These are phyloP conservation scores for Trichoderma sp. DNA, from an alignment of 2,329 filamentous ascomycete species.

Conservation along the genomic window DNA sequence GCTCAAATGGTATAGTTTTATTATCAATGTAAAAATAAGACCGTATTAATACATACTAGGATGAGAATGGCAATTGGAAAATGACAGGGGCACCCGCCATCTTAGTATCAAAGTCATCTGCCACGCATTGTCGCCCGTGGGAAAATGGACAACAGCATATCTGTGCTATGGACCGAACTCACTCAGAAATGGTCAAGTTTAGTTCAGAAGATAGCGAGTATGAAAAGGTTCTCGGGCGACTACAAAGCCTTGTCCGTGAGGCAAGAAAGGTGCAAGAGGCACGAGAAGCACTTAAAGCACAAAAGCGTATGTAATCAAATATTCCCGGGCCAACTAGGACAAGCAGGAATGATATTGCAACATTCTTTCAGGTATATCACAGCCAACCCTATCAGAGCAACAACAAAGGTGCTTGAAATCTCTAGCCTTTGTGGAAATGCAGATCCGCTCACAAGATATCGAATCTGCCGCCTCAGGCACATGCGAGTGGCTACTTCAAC, in stretches of 20 bases:
- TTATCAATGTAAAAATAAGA: too few relatives aligned
- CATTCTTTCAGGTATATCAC: neutral
- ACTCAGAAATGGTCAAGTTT: slow-evolving; percentile 7
- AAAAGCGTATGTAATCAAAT: neutral
- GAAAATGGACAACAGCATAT: neutral
- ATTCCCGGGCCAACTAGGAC: neutral
- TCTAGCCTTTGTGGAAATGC: slow-evolving; percentile 37
- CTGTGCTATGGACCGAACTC: neutral
- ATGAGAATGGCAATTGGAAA: neutral
- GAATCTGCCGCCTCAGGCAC: slow-evolving; percentile 32
- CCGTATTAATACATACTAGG: neutral
- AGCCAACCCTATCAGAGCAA: neutral
- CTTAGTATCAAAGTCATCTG: neutral
- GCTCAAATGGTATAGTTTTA: neutral
- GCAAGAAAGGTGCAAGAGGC: neutral
- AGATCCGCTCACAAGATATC: slow-evolving; percentile 32
- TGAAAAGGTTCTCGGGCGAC: neutral
- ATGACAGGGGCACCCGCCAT: neutral
- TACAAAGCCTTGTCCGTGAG: neutral
- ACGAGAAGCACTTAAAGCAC: neutral
- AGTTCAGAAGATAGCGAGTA: neutral
- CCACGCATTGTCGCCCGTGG: neutral
- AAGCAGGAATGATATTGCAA: neutral
- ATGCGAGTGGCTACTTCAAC: slow-evolving; percentile 38
- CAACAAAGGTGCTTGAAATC: slow-evolving; percentile 34